phyloP scores from a whole-genome alignment of 2,329 filamentous ascomycete genomes.

The Aspergillus terreus region DNA sequence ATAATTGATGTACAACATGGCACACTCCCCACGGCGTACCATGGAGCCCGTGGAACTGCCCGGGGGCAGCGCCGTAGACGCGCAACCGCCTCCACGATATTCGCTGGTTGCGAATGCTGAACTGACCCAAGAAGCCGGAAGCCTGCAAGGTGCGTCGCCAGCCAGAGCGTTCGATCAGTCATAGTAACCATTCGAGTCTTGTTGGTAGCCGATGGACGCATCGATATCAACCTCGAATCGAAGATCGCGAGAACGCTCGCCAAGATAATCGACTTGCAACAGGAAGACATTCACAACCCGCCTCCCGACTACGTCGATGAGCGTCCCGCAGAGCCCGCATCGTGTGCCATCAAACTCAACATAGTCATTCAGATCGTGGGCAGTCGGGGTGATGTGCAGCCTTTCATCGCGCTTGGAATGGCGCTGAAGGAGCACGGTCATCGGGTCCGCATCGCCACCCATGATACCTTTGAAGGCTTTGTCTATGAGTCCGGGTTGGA shows the following conservation, averaged over 20 bases:
- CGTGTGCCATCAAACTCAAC: conserved; percentile 33
- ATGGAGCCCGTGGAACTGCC: no score
- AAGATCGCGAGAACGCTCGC: conserved; percentile 20
- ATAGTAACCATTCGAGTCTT: no score
- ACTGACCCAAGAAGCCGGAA: no score
- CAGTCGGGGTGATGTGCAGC: conserved; percentile 56
- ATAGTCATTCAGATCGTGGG: conserved; percentile 55
- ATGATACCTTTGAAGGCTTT: conserved; percentile 51
- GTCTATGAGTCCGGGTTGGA: conserved; percentile 50
- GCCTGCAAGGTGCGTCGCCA: no score
- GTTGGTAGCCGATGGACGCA: conserved; percentile 17
- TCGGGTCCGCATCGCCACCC: conserved; percentile 56
- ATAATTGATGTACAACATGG: no score
- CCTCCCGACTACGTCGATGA: background rate
- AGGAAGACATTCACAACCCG: conserved; percentile 10
- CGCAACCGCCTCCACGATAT: no score
- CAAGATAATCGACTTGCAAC: conserved; percentile 18
- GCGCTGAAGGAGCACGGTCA: conserved; percentile 49
- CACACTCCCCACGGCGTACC: no score
- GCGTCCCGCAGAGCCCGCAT: background rate
- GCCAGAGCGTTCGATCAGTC: no score
- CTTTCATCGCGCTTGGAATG: conserved; percentile 55
- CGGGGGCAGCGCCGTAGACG: no score
- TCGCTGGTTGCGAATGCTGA: no score
- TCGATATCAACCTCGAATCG: conserved; percentile 22